Percentiles rank a stretch among this genome's conserved stretches.
Evolutionary conservation across 2,329 filamentous ascomycete species (phyloP).

Genomic region (Fusarium continuum): DNA sequence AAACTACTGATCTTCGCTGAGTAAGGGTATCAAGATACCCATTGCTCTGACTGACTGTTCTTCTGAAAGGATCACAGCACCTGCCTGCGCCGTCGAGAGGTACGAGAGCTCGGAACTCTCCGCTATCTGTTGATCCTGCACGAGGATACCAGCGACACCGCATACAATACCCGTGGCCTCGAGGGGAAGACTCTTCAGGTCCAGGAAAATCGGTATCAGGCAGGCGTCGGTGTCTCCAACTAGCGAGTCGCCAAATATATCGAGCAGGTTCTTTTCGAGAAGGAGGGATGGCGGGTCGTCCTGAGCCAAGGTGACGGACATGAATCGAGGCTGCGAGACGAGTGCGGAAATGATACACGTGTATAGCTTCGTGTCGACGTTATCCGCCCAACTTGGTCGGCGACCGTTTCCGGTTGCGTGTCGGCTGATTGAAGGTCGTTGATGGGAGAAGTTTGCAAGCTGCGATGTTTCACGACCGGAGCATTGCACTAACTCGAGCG

Average conservation of each 20-base stretch:
- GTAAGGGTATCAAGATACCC: constrained; percentile 68
- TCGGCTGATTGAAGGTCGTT: constrained; percentile 50
- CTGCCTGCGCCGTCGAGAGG: constrained; percentile 85
- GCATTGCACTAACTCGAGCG: constrained; percentile 81
- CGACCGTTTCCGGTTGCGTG: constrained; percentile 50
- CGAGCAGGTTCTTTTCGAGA: constrained; percentile 73
- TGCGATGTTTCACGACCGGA: constrained; percentile 68
- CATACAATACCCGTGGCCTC: constrained; percentile 96
- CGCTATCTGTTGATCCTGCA: constrained; percentile 71
- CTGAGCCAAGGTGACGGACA: constrained; percentile 77
- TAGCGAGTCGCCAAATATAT: constrained; percentile 75
- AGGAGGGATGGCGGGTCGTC: constrained; percentile 79
- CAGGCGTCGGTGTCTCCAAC: constrained; percentile 78
- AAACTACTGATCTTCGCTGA: constrained; percentile 49
- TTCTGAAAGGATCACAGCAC: constrained; percentile 85
- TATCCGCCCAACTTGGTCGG: constrained; percentile 62
- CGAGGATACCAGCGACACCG: constrained; percentile 85
- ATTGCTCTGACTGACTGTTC: constrained; percentile 79
- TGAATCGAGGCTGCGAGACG: constrained; percentile 71
- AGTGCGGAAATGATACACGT: constrained; percentile 70
- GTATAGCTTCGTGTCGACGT: constrained; percentile 70
- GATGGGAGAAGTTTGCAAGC: constrained; percentile 50
- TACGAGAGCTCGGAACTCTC: constrained; percentile 83
- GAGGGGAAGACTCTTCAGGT: constrained; percentile 80
- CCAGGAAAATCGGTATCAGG: constrained; percentile 86